Base-by-base conservation (phyloP, 176 grass and related monocot species). In the Dactylis glomerata region DNA sequence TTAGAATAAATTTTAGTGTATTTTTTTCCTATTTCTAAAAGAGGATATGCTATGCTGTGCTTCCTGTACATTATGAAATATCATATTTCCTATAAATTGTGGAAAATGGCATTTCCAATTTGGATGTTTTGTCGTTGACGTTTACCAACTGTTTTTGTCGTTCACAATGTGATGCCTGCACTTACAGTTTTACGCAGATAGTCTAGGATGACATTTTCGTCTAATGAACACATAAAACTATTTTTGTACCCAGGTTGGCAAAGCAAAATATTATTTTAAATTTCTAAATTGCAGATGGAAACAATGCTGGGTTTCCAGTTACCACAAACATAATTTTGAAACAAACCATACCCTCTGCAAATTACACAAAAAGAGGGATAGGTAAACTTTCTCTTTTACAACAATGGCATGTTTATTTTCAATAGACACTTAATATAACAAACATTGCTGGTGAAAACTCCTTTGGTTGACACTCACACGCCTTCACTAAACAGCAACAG, bases 401-500 rank as follows among this genome's bases (percentile, higher is more conserved):
- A 74, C 58, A 66, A 84, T 45, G 9, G 6, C 62, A 50, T 50
- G 14, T 20, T 28, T 73, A 28, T 30, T 46, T 47, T 17, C 44
- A 32, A 20, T 19, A 19, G 5, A 6, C 41, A 50, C 26, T 27
- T 66, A 44, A 22, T 63, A 20, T 32, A 45, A 73, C 52, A 40
- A 38, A 5, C 30, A 78, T 3, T 61, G 37, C 68, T 58, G 12
- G 46, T 32, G 44, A 76, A 76, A 42, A 73, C 68, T 46, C 49
- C 59, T 58, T 68, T 38, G 12, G 31, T 49, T 17, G 4, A 47
- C 10, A 10, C 2, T 23, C 16, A n/a, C n/a, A n/a, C 33, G 6
- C 30, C 65, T 82, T 85, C 19, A 24, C 79, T 88, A 86, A 44
- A 92, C 95, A 34, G 84, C 65, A 88, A 89, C 84, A 58, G 88